Conservation (phyloP, 2,329 filamentous ascomycete species). For the Botrytis paeoniae region DNA sequence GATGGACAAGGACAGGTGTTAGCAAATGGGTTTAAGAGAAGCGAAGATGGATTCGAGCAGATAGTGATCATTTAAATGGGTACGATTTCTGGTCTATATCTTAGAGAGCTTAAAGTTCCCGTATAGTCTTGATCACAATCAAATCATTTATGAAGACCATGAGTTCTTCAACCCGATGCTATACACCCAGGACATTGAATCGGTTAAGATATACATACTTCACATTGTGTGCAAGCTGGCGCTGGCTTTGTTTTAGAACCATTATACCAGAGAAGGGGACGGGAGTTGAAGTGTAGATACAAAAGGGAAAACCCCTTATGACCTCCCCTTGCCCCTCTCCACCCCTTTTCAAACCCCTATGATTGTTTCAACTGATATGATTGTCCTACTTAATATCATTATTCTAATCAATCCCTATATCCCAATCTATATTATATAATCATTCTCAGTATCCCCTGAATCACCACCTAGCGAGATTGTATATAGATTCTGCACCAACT, state of each 20-base stretch:
- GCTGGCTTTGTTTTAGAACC: neutral
- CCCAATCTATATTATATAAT: too few relatives aligned
- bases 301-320: neutral
- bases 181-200: neutral
- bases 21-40: neutral
- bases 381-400: neutral
- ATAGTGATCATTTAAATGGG: neutral
- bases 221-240: neutral
- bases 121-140: neutral
- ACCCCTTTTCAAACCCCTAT: neutral
- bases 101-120: neutral
- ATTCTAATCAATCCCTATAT: too few relatives aligned
- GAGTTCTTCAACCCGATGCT: neutral
- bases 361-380: neutral
- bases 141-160: neutral
- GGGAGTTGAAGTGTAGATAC: neutral
- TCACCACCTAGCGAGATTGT: too few relatives aligned
- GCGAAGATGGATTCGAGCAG: neutral
- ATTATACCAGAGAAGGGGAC: rapidly evolving
- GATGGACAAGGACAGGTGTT: neutral
- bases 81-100: neutral
- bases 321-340: too few relatives aligned
- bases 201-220: neutral
- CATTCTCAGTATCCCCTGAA: too few relatives aligned
- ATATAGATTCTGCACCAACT: too few relatives aligned